Conservation (phyloP, 805 yeast genomes). For the Starmerella khaoyaiensis region DNA sequence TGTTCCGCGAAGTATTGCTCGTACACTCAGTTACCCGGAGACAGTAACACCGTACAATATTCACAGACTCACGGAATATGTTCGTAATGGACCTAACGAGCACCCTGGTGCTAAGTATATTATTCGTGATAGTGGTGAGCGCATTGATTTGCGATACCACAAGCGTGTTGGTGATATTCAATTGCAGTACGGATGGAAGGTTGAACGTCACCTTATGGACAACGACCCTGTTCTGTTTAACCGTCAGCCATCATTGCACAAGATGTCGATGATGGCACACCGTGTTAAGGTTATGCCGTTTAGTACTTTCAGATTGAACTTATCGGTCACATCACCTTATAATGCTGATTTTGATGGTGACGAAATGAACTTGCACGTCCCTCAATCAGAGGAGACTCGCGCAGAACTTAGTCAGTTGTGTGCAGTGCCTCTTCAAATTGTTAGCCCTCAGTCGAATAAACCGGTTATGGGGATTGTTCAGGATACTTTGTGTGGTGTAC, state of each 20-base stretch:
- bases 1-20: slow-evolving; percentile 93
- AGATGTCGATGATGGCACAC: slow-evolving; percentile 99
- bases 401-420: slow-evolving; percentile 91
- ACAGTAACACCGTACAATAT: slow-evolving; percentile 95
- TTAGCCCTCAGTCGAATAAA: slow-evolving; percentile 94
- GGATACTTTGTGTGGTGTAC: slow-evolving; percentile 92
- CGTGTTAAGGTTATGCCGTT: slow-evolving; percentile 98
- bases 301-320: slow-evolving; percentile 88
- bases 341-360: slow-evolving; percentile 99
- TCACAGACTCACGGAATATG: slow-evolving; percentile 81
- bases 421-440: slow-evolving; percentile 95
- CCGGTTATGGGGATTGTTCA: slow-evolving; percentile 99
- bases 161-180: slow-evolving; percentile 98
- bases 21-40: slow-evolving; percentile 92
- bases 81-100: slow-evolving; percentile 96
- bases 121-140: slow-evolving; percentile 95
- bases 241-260: slow-evolving; percentile 98
- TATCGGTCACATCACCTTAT: slow-evolving; percentile 98
- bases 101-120: slow-evolving; percentile 99
- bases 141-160: slow-evolving; percentile 92
- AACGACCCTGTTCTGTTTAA: slow-evolving; percentile 95
- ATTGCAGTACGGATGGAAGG: slow-evolving; percentile 97
- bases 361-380: slow-evolving; percentile 98
- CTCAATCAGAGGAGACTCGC: slow-evolving; percentile 95
- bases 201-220: slow-evolving; percentile 95